Evolutionary conservation across 2,329 filamentous ascomycete species (phyloP).

Genomic region (Coniella vitis): DNA sequence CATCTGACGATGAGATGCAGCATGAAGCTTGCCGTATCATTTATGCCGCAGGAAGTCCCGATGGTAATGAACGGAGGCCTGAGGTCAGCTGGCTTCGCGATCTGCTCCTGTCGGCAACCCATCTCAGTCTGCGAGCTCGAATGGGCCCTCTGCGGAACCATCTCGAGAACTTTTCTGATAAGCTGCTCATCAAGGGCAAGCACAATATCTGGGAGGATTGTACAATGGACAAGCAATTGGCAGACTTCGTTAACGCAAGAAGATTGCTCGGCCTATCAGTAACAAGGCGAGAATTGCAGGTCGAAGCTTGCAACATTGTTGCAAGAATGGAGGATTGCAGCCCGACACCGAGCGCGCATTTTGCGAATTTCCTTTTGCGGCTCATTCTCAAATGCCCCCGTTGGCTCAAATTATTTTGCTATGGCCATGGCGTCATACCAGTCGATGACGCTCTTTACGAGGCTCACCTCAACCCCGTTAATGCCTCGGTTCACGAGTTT

Average conservation of each 20-base stretch:
- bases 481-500: constrained; percentile 54
- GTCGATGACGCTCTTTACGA: constrained; percentile 42
- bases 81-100: constrained; percentile 51
- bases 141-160: constrained; percentile 41
- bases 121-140: constrained; percentile 35
- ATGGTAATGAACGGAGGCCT: constrained; percentile 31
- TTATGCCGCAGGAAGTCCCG: constrained; percentile 45
- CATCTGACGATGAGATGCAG: constrained; percentile 47
- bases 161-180: constrained; percentile 39
- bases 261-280: constrained; percentile 50
- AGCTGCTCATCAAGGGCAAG: constrained; percentile 51
- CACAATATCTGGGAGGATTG: constrained; percentile 50
- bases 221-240: constrained; percentile 47
- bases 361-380: constrained; percentile 51
- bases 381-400: constrained; percentile 40
- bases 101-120: constrained; percentile 44
- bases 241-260: constrained; percentile 45
- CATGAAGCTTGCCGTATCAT: constrained; percentile 54
- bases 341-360: constrained; percentile 39
- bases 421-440: constrained; percentile 49
- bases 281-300: constrained; percentile 53
- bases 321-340: constrained; percentile 49
- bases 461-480: constrained; percentile 47
- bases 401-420: constrained; percentile 52
- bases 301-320: constrained; percentile 51